A percentile compares a stretch with the other conserved stretches of the same genome.
phyloP scores from a whole-genome alignment of 352 stramenopile genomes.

The Peronosclerospora sorghi region DNA sequence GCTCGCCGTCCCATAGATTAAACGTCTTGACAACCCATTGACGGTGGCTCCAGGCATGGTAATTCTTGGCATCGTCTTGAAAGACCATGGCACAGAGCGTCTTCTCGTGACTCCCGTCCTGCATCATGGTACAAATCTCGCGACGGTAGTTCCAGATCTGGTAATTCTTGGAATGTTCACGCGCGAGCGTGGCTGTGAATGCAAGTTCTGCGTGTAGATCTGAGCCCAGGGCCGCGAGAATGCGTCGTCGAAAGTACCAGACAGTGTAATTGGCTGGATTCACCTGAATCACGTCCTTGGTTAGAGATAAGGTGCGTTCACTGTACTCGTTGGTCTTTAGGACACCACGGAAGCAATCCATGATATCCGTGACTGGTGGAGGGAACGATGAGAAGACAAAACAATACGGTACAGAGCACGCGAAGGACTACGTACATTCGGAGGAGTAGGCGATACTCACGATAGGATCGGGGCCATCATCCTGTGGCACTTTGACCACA shows the following conservation, averaged over 20 bases:
- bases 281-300: slow-evolving; percentile 86
- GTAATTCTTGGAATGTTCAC: slow-evolving; percentile 98
- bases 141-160: slow-evolving; percentile 98
- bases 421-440: slow-evolving; percentile 33
- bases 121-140: slow-evolving; percentile 82
- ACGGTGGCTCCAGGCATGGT: slow-evolving; percentile 97
- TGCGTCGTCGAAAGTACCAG: slow-evolving; percentile 91
- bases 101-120: slow-evolving; percentile 84
- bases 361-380: slow-evolving; percentile 64
- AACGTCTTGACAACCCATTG: slow-evolving; percentile 90
- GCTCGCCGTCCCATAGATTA: slow-evolving; percentile 86
- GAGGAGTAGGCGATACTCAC: slow-evolving; percentile 70
- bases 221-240: slow-evolving; percentile 70
- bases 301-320: slow-evolving; percentile 87
- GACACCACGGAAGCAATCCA: slow-evolving; percentile 93
- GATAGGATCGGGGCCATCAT: slow-evolving; percentile 68
- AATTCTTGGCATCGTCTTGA: slow-evolving; percentile 96
- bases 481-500: slow-evolving; percentile 72
- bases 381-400: neutral
- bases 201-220: slow-evolving; percentile 57
- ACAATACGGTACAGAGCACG: neutral
- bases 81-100: slow-evolving; percentile 88
- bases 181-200: slow-evolving; percentile 79
- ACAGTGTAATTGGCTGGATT: slow-evolving; percentile 99
- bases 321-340: slow-evolving; percentile 86